Percentiles rank a stretch among this genome's conserved stretches.
Evolutionary conservation across 352 stramenopile genomes (phyloP).

Genomic region (Phytopythium sindhum): DNA sequence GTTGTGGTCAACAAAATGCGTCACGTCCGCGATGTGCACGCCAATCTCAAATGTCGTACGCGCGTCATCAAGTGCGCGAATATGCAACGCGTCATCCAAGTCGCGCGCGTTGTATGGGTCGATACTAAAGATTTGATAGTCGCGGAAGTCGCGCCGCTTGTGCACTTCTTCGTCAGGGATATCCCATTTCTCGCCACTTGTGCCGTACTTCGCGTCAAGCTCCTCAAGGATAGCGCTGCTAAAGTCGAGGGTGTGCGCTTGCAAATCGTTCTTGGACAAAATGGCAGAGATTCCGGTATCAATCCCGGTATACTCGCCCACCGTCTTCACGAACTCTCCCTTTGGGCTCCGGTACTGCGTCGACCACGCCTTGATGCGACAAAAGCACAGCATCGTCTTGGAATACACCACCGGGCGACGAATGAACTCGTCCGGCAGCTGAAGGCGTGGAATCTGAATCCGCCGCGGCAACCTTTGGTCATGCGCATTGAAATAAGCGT

Average conservation of each 20-base stretch:
- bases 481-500: conserved; percentile 70
- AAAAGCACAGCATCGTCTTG: conserved; percentile 72
- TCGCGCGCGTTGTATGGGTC: conserved; percentile 96
- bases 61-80: conserved; percentile 63
- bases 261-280: conserved; percentile 89
- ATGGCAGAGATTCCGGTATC: conserved; percentile 89
- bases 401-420: conserved; percentile 51
- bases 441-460: conserved; percentile 67
- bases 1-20: conserved; percentile 91
- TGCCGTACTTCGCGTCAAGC: conserved; percentile 77
- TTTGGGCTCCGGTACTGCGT: conserved; percentile 54
- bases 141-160: conserved; percentile 89
- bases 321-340: conserved; percentile 75
- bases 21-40: conserved; percentile 99
- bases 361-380: conserved; percentile 62
- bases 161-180: conserved; percentile 80
- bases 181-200: conserved; percentile 63
- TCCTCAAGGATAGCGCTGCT: conserved; percentile 55
- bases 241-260: conserved; percentile 73
- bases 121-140: conserved; percentile 94
- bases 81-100: conserved; percentile 96
- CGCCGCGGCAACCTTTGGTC: conserved; percentile 57
- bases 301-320: conserved; percentile 77
- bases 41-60: conserved; percentile 86
- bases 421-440: conserved; percentile 72